Evolutionary conservation across 306 rosid genomes (phyloP), one percentile per base, ranked within the genome.

Genomic region (Oemleria cerasiformis): DNA sequence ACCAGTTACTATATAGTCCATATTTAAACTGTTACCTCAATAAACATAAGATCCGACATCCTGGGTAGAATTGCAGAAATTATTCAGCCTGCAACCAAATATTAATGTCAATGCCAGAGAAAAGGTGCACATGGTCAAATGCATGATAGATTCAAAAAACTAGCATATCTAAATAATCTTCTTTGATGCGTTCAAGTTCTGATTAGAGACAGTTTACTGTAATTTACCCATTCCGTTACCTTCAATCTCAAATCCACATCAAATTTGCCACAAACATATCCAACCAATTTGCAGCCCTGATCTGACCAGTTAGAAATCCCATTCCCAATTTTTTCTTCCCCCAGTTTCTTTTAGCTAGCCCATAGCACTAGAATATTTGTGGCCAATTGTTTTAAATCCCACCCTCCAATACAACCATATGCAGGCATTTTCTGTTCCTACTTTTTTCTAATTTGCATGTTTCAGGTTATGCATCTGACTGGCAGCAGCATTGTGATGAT

Each of bases 61-160:
- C 65, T 62, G 72, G 78, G 73, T 65, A 53, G 65, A 68, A 48
- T 15, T 63, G 67, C 61, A 67, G 62, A 39, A 73, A 65, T 84
- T 81, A 90, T 9, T 92, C 87, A 70, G 87, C 96, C 98, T 92
- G 87, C 85, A 90, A 81, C 40, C 58, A 76, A 72, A 47, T 19
- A 69, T 34, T 49, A 75, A 67, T 39, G 75, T 81, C 76, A 83
- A 51, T 63, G 67, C 70, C 61, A 9, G 13, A 20, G 53, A 64
- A 64, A 71, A 16, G 62, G 54, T 34, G 65, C 75, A 51, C 44
- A 54, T 65, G 40, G 38, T 48, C 71, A 50, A 50, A 3, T 17
- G 47, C 15, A 71, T 67, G 54, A 48, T 61, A 59, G 62, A 56
- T 38, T 78, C 71, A 50, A 41, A 40, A 15, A 30, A 58, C 41